phyloP scores from a whole-genome alignment of 768 basidiomycete species.

The Thelephora ganbajun region DNA sequence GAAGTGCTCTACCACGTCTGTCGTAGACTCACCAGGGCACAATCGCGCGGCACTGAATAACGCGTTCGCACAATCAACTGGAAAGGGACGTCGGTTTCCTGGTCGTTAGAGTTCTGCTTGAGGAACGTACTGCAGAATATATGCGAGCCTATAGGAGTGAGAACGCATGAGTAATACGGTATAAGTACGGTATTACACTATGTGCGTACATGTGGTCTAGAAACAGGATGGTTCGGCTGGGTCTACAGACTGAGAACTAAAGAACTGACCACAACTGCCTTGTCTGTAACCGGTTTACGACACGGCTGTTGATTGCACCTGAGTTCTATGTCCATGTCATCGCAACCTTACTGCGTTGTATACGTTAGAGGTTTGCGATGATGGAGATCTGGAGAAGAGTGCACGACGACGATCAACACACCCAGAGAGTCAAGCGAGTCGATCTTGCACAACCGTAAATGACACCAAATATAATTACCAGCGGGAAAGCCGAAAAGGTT shows the following conservation, averaged over 20 bases:
- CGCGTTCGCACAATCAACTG: constrained; percentile 79
- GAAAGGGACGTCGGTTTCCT: background rate
- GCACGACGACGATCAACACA: too few relatives aligned
- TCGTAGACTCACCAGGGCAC: constrained; percentile 48
- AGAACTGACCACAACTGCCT: constrained; percentile 69
- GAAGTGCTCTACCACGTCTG: background rate
- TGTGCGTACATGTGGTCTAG: constrained; percentile 41
- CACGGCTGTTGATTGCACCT: constrained; percentile 74
- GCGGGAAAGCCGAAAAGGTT: too few relatives aligned
- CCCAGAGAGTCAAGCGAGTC: too few relatives aligned
- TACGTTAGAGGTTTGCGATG: too few relatives aligned
- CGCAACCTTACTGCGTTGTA: too few relatives aligned
- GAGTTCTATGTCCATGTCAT: constrained; percentile 21
- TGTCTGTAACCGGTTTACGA: constrained; percentile 51
- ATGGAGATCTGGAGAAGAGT: too few relatives aligned
- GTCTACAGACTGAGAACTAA: background rate
- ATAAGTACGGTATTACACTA: constrained; percentile 1
- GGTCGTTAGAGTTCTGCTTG: background rate
- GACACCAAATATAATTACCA: too few relatives aligned
- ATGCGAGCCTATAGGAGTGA: constrained; percentile 48
- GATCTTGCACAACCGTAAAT: too few relatives aligned
- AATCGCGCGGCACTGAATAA: constrained; percentile 64
- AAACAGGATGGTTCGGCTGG: constrained; percentile 8
- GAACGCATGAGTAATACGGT: background rate
- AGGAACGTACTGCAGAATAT: constrained; percentile 58